A percentile compares a stretch with the other conserved stretches of the same genome.
Conservation (phyloP, 1,284 basidiomycete species). For the Violaceomyces palustris region DNA sequence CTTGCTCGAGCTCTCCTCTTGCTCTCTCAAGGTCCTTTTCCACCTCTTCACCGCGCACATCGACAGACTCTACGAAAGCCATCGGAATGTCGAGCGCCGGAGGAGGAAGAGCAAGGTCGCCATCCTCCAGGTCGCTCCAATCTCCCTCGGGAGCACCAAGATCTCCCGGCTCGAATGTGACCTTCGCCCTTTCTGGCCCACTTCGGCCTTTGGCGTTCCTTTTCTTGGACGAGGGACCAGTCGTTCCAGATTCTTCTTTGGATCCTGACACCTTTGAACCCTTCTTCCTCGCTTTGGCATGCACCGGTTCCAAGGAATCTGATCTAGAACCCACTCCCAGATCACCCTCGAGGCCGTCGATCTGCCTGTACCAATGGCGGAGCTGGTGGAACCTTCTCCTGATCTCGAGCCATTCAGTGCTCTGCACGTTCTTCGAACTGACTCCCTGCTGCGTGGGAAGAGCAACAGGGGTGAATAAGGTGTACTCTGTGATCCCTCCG, state of each 20-base stretch:
- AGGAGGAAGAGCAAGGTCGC: slow-evolving; percentile 42
- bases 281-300: slow-evolving; percentile 5
- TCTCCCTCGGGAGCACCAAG: not conserved
- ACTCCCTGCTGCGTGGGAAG: slow-evolving; percentile 21
- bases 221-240: not conserved
- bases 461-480: slow-evolving; percentile 43
- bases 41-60: too few relatives aligned
- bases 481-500: slow-evolving; percentile 49
- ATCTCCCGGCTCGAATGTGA: too few relatives aligned
- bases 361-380: slow-evolving; percentile 38
- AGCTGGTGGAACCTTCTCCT: slow-evolving; percentile 38
- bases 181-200: not conserved
- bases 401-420: slow-evolving; percentile 25
- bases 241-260: slow-evolving; percentile 1
- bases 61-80: too few relatives aligned
- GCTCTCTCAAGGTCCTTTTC: too few relatives aligned
- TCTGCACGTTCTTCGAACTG: slow-evolving; percentile 16
- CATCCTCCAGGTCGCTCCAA: slow-evolving; percentile 17
- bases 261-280: not conserved
- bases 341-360: slow-evolving; percentile 43
- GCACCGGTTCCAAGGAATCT: not conserved
- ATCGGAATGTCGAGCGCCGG: slow-evolving; percentile 39
- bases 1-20: too few relatives aligned
- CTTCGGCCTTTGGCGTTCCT: not conserved
- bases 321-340: slow-evolving; percentile 21